Evolutionary conservation across 2,329 filamentous ascomycete species (phyloP).

Genomic region (Hymenoscyphus albidus): DNA sequence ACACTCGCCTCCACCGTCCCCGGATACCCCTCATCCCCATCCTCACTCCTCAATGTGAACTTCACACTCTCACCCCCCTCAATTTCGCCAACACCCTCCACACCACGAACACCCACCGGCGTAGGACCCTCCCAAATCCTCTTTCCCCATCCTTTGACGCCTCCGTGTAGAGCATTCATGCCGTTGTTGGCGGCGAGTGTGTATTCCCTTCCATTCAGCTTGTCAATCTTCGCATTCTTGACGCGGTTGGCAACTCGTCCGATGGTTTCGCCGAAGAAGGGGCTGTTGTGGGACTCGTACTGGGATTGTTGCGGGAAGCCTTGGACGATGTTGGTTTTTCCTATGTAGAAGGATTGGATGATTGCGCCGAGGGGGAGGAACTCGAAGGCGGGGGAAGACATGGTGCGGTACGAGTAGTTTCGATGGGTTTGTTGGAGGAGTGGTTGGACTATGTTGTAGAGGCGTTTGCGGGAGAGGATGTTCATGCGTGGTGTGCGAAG

Average conservation of each 20-base stretch:
- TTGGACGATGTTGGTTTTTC: slow-evolving; percentile 80
- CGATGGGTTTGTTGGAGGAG: not conserved
- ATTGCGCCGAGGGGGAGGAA: slow-evolving; percentile 76
- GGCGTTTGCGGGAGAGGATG: not conserved
- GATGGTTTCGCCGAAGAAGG: slow-evolving; percentile 91
- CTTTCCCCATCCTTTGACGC: slow-evolving; percentile 75
- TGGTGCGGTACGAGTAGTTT: not conserved
- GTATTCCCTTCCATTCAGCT: slow-evolving; percentile 70
- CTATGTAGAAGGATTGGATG: slow-evolving; percentile 76
- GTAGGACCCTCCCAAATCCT: slow-evolving; percentile 69
- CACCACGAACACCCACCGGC: slow-evolving; percentile 48
- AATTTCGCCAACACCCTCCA: slow-evolving; percentile 52
- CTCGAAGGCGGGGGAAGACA: slow-evolving; percentile 43
- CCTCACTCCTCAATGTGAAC: slow-evolving; percentile 64
- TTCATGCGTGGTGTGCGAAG: not conserved
- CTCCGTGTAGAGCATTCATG: slow-evolving; percentile 72
- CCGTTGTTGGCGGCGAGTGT: slow-evolving; percentile 71
- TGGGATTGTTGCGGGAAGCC: slow-evolving; percentile 72
- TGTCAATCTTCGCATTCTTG: slow-evolving; percentile 63
- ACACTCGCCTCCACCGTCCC: slow-evolving; percentile 76
- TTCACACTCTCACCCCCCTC: slow-evolving; percentile 62
- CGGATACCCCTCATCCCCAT: slow-evolving; percentile 88
- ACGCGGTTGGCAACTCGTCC: slow-evolving; percentile 82
- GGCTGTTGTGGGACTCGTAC: slow-evolving; percentile 70
- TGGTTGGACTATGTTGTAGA: not conserved